Conservation (phyloP, 108 stramenopile species). For the Cyclotella baltica region DNA sequence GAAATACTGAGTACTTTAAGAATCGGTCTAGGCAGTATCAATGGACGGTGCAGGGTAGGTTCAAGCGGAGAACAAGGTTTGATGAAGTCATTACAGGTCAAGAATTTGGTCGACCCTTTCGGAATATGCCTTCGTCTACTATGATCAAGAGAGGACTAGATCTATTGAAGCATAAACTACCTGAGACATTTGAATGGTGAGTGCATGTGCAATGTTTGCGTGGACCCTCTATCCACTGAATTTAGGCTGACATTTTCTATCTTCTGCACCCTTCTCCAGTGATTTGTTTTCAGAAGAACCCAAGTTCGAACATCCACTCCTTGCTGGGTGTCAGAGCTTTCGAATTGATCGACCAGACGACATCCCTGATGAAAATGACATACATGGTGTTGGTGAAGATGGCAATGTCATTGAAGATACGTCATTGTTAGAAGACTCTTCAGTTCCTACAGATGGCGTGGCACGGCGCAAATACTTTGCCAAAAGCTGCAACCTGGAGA, state of each 20-base stretch:
- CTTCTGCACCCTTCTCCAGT: neutral
- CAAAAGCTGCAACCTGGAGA: constrained; percentile 42
- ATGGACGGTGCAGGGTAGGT: constrained; percentile 56
- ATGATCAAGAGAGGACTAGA: constrained; percentile 45
- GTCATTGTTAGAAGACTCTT: constrained; percentile 28
- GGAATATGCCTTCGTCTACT: constrained; percentile 39
- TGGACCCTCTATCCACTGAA: neutral
- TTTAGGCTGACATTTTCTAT: neutral
- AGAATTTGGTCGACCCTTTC: constrained; percentile 55
- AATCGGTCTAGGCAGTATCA: constrained; percentile 48
- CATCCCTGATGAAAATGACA: constrained; percentile 6
- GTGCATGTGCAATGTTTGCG: neutral
- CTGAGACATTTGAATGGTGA: constrained; percentile 53
- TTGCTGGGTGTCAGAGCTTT: constrained; percentile 58
- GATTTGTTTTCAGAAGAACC: constrained; percentile 48
- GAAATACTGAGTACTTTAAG: constrained; percentile 40
- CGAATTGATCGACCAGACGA: constrained; percentile 45
- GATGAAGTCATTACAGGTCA: constrained; percentile 58
- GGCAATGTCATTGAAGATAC: constrained; percentile 52
- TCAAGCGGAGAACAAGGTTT: constrained; percentile 40
- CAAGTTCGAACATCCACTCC: constrained; percentile 52
- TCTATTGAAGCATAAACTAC: constrained; percentile 41
- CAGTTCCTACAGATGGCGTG: constrained; percentile 39
- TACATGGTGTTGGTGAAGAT: constrained; percentile 31
- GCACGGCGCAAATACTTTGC: constrained; percentile 53